Conservation (phyloP, 73 alveolate species). For the Blepharisma stoltei region DNA sequence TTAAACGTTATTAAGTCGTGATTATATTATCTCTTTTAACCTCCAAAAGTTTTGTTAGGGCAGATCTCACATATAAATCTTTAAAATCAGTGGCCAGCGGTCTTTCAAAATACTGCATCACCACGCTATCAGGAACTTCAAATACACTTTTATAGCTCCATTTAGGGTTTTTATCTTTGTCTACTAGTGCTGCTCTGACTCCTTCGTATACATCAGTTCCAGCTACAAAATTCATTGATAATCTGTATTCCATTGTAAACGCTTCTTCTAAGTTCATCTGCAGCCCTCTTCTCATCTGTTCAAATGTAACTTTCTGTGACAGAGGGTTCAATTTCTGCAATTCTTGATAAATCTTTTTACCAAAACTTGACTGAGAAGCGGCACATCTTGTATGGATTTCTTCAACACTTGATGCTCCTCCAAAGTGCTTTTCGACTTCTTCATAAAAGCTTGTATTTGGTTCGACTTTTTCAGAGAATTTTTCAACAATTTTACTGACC, state of each 20-base stretch:
- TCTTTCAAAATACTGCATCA: constrained; percentile 60
- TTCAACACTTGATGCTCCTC: constrained; percentile 41
- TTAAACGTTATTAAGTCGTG: no score
- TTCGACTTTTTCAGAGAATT: background rate
- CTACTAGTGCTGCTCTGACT: constrained; percentile 77
- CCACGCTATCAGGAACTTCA: constrained; percentile 62
- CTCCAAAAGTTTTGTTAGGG: no score
- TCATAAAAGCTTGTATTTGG: background rate
- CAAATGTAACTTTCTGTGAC: constrained; percentile 65
- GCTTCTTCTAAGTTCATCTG: constrained; percentile 61
- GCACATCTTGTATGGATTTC: constrained; percentile 31
- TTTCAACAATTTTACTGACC: constrained; percentile 40
- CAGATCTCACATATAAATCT: no score
- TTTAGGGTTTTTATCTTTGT: constrained; percentile 78
- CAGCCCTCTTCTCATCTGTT: constrained; percentile 78
- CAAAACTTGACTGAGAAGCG: constrained; percentile 1
- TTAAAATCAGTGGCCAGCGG: background rate
- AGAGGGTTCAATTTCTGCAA: constrained; percentile 50
- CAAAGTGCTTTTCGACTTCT: constrained; percentile 41
- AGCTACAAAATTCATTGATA: constrained; percentile 65
- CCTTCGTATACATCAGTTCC: constrained; percentile 89
- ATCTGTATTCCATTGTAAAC: constrained; percentile 73
- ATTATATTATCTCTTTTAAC: no score
- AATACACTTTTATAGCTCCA: constrained; percentile 68
- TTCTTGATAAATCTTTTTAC: constrained; percentile 26